Evolutionary conservation across 2,329 filamentous ascomycete genomes (phyloP).

Genomic region (Diaporthe vaccinii): DNA sequence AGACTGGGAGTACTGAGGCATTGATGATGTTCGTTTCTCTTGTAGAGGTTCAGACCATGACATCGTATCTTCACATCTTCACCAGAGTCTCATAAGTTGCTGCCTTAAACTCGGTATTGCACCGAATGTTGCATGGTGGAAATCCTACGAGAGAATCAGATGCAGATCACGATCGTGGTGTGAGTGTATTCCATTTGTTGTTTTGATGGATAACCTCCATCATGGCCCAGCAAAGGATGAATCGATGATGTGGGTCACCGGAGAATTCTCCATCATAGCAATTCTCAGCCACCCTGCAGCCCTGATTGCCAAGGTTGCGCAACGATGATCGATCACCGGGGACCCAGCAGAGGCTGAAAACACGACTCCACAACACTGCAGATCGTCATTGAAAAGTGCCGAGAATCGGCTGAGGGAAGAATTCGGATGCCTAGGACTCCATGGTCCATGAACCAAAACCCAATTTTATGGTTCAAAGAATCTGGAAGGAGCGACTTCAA

Average conservation of each 20-base stretch:
- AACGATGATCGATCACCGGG: background rate
- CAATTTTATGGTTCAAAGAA: background rate
- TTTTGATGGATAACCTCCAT: background rate
- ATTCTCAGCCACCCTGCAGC: constrained; percentile 4
- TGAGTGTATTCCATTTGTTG: background rate
- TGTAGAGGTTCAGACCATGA: background rate
- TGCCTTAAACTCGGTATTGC: background rate
- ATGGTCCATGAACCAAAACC: background rate
- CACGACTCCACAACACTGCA: constrained; percentile 7
- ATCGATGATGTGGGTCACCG: background rate
- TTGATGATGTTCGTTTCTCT: background rate
- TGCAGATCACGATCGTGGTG: background rate
- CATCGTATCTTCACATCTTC: background rate
- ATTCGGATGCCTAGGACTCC: background rate
- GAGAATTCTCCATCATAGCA: background rate
- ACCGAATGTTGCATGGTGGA: background rate
- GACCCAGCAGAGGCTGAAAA: background rate
- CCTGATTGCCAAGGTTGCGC: background rate
- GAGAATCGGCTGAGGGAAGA: background rate
- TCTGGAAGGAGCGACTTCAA: background rate
- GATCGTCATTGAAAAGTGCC: constrained; percentile 11
- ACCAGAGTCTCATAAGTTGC: background rate
- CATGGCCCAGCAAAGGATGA: constrained; percentile 6
- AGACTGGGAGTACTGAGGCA: background rate
- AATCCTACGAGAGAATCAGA: background rate